Evolutionary conservation across 768 basidiomycete species (phyloP).

Genomic region (Boletus sp.): DNA sequence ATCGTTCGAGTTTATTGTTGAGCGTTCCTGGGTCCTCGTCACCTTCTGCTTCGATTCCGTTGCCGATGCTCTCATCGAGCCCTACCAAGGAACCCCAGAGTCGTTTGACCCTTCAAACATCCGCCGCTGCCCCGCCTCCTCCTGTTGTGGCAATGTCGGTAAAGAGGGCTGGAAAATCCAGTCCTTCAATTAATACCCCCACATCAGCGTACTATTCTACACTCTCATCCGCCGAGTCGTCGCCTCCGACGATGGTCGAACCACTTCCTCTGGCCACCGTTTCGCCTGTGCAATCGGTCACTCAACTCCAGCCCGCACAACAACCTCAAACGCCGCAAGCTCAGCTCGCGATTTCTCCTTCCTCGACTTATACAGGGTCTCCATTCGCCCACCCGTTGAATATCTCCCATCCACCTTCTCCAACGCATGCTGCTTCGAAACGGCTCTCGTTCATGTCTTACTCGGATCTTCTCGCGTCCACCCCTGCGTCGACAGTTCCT

Average conservation of each 20-base stretch:
- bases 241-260: conserved; percentile 37
- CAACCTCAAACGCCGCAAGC: conserved; percentile 11
- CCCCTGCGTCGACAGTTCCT: conserved; percentile 68
- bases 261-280: conserved; percentile 26
- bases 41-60: conserved; percentile 15
- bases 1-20: conserved; percentile 45
- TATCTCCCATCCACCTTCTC: conserved; percentile 41
- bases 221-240: conserved; percentile 35
- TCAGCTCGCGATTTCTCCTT: conserved; percentile 16
- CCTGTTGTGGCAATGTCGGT: background rate
- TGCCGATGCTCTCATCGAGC: conserved; percentile 27
- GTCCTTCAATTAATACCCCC: conserved; percentile 39
- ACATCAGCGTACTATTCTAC: conserved; percentile 50
- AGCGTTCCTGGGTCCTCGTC: conserved; percentile 42
- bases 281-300: conserved; percentile 21
- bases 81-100: conserved; percentile 22
- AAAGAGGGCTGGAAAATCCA: conserved; percentile 16
- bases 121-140: conserved; percentile 11
- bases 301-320: conserved; percentile 14
- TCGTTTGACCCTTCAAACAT: conserved; percentile 24
- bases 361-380: conserved; percentile 27
- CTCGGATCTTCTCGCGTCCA: conserved; percentile 74
- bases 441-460: conserved; percentile 89
- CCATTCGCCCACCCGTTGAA: conserved; percentile 23
- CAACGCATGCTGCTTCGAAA: conserved; percentile 50